Conservation (phyloP, 1,139 yeast genomes). For the Kodamaea fungicola region DNA sequence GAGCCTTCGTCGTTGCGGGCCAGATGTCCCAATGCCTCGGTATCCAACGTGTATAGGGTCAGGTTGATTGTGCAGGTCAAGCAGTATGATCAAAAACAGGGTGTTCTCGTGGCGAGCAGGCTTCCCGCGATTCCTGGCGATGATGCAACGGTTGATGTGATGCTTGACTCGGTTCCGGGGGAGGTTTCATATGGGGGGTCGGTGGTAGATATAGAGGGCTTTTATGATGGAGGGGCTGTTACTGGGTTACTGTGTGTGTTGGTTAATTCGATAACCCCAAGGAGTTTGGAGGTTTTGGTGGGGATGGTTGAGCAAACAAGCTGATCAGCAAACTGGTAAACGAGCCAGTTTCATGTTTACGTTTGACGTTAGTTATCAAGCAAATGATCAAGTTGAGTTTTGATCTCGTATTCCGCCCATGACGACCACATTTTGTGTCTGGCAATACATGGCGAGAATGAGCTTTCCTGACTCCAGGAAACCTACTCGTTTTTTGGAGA, state of each 20-base stretch:
- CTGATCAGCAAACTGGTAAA: no score
- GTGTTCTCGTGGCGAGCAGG: no score
- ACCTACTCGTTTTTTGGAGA: constrained; percentile 42
- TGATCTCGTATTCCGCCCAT: constrained; percentile 53
- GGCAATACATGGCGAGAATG: constrained; percentile 19
- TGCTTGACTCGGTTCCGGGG: not conserved
- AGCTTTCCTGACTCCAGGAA: constrained; percentile 6
- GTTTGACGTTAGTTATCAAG: no score
- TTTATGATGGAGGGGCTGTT: constrained; percentile 17
- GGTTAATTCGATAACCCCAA: constrained; percentile 10
- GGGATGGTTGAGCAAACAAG: constrained; percentile 9
- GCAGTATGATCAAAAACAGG: constrained; percentile 9
- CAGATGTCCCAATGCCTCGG: constrained; percentile 23
- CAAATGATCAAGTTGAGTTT: constrained; percentile 29
- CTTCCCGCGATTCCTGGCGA: no score
- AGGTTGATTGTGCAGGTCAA: constrained; percentile 32
- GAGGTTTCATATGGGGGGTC: constrained; percentile 8
- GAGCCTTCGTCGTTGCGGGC: constrained; percentile 22
- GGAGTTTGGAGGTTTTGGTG: constrained; percentile 10
- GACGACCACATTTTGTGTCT: constrained; percentile 64
- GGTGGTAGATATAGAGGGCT: constrained; percentile 14
- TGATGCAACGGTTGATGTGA: no score
- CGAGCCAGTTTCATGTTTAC: no score
- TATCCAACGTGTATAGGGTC: constrained; percentile 18
- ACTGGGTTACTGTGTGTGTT: constrained; percentile 18